Evolutionary conservation across 768 basidiomycete genomes (phyloP), one percentile per base, ranked within the genome.

Genomic region (Clitopilus hobsonii): DNA sequence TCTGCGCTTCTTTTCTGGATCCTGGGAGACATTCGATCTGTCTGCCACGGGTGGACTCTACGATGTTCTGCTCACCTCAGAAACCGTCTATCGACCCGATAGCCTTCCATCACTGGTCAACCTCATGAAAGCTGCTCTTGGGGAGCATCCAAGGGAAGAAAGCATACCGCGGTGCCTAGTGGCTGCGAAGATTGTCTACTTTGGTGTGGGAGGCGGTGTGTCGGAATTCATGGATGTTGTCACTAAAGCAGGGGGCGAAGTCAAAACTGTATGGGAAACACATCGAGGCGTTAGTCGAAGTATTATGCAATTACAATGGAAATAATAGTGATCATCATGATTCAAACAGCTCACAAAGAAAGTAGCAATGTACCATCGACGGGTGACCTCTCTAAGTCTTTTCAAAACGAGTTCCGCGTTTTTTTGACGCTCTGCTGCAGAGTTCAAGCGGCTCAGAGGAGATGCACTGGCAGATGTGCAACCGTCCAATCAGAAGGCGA

Each of bases 201-300:
- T 98, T 67, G 96, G 96, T 6, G 93, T 98, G 3, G 95, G 94
- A 0, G 95, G 96, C 0, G 91, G 94, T 6, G 72, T 95, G 24
- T 69, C 79, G 11, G 89, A 86, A 56, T 96, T 96, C 61, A 67
- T 83, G n/a, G 65, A 70, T 24, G 77, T 75, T 5, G 79, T 93
- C 2, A 70, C 79, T 56, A 68, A 64, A 25, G 60, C 65, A 16
- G 68, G 65, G 10, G 85, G 82, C 0, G 67, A 57, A 25, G 81
- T 85, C 0, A 74, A 80, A 60, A 79, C 74, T 2, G 80, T 93
- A 0, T 86, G 83, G 80, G 86, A 91, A 63, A 75, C 70, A 58
- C 79, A 71, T 26, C 70, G 67, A 1, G 93, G 93, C 0, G 89
- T 96, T 7, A 85, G 84, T 16, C 78, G 93, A 65, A 82, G 74